These are phyloP conservation scores for Pleurotus eryngii DNA, from an alignment of 768 basidiomycete species.

Conservation along the genomic window DNA sequence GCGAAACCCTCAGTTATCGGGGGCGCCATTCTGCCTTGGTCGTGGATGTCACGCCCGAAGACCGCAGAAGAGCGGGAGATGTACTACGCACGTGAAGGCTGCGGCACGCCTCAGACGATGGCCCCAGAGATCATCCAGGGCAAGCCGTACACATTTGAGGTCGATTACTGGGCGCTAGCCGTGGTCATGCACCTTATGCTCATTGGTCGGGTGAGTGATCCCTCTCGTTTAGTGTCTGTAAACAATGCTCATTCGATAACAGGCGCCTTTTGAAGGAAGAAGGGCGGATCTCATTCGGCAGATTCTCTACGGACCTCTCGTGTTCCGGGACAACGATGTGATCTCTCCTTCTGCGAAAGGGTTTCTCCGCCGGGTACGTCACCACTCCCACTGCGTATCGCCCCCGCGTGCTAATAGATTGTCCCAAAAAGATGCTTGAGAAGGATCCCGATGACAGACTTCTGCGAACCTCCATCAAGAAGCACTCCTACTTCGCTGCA, in stretches of 20 bases:
- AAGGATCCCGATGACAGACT: constrained; percentile 25
- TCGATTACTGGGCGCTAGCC: constrained; percentile 79
- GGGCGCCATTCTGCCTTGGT: background rate
- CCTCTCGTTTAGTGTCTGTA: background rate
- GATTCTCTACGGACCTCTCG: constrained; percentile 21
- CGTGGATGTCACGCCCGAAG: background rate
- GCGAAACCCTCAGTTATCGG: background rate
- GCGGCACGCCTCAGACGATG: constrained; percentile 30
- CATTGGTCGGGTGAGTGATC: constrained; percentile 43
- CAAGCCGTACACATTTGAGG: constrained; percentile 25
- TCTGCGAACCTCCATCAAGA: constrained; percentile 23
- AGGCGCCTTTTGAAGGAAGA: constrained; percentile 22
- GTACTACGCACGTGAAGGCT: constrained; percentile 20
- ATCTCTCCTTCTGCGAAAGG: constrained; percentile 23
- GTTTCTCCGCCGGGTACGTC: background rate
- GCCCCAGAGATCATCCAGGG: constrained; percentile 27
- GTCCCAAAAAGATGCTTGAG: constrained; percentile 20
- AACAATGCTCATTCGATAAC: background rate
- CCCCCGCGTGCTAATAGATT: background rate
- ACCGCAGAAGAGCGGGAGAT: background rate
- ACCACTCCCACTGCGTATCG: too few relatives aligned
- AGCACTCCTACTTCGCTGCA: constrained; percentile 28
- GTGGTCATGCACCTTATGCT: constrained; percentile 72
- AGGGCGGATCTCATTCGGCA: constrained; percentile 10
- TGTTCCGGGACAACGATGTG: constrained; percentile 19